Conservation (phyloP, 2,329 filamentous ascomycete genomes). For the Phialophora expanda region DNA sequence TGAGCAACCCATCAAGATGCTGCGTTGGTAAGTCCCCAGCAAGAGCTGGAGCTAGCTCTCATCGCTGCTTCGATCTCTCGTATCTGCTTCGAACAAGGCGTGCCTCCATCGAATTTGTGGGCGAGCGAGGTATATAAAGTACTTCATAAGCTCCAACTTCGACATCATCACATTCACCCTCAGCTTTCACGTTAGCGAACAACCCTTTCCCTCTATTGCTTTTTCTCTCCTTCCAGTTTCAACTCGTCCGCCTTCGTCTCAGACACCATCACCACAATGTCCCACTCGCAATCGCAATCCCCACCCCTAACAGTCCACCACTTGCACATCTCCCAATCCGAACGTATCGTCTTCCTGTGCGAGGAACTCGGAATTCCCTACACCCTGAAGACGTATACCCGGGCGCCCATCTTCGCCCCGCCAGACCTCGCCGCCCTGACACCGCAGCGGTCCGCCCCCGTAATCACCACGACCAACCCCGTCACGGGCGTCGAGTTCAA, state of each 20-base stretch:
- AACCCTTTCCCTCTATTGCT: background rate
- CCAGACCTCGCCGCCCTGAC: constrained; percentile 51
- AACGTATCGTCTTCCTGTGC: constrained; percentile 68
- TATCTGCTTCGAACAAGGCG: background rate
- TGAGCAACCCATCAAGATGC: background rate
- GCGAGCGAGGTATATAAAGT: no score
- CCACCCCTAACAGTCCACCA: constrained; percentile 55
- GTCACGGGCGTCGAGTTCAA: constrained; percentile 47
- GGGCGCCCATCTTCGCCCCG: constrained; percentile 52
- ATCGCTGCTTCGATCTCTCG: background rate
- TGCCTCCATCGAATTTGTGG: no score
- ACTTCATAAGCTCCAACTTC: background rate
- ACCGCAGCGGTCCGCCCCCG: constrained; percentile 62
- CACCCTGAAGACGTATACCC: constrained; percentile 54
- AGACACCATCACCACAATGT: background rate
- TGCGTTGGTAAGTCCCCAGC: background rate
- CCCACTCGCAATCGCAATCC: background rate
- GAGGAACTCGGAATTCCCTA: constrained; percentile 67
- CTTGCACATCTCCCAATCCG: constrained; percentile 65
- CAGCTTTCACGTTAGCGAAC: no score
- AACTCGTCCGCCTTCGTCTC: background rate
- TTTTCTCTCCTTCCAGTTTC: background rate
- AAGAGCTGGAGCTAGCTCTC: background rate
- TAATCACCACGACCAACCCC: constrained; percentile 58
- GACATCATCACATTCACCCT: background rate